Conservation (phyloP, 805 yeast species). For the Saturnispora kantuleensis region DNA sequence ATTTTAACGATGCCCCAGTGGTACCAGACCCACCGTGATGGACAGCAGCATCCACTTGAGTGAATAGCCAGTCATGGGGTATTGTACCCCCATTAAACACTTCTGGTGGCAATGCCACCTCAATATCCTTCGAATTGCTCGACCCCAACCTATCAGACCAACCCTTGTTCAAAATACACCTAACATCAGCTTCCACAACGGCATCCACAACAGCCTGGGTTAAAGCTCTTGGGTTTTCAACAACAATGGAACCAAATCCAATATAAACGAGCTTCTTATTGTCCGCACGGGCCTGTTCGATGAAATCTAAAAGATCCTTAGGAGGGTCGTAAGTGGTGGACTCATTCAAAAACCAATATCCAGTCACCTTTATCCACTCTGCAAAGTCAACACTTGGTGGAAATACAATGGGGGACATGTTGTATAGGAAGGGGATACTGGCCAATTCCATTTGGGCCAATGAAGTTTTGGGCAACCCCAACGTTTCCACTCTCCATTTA, state of each 20-base stretch:
- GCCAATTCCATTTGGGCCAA: constrained; percentile 63
- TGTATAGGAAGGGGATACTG: constrained; percentile 80
- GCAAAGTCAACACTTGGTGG: constrained; percentile 91
- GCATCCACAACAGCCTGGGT: constrained; percentile 74
- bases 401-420: constrained; percentile 77
- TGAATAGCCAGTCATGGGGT: constrained; percentile 94
- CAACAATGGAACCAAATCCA: constrained; percentile 95
- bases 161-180: constrained; percentile 85
- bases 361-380: constrained; percentile 93
- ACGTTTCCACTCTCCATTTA: constrained; percentile 67
- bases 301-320: constrained; percentile 44
- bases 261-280: constrained; percentile 73
- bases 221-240: constrained; percentile 66
- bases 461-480: constrained; percentile 59
- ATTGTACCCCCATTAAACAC: constrained; percentile 61
- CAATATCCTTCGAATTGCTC: constrained; percentile 26
- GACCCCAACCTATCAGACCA: constrained; percentile 71
- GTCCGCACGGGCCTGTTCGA: constrained; percentile 48
- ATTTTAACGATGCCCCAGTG: constrained; percentile 81
- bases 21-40: constrained; percentile 98
- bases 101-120: constrained; percentile 50
- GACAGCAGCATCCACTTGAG: constrained; percentile 83
- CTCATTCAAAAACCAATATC: constrained; percentile 83
- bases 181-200: constrained; percentile 67
- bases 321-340: constrained; percentile 48